Evolutionary conservation across 441 rosid genomes (phyloP), one percentile per base, ranked within the genome.

Genomic region (Aleurites moluccanus): DNA sequence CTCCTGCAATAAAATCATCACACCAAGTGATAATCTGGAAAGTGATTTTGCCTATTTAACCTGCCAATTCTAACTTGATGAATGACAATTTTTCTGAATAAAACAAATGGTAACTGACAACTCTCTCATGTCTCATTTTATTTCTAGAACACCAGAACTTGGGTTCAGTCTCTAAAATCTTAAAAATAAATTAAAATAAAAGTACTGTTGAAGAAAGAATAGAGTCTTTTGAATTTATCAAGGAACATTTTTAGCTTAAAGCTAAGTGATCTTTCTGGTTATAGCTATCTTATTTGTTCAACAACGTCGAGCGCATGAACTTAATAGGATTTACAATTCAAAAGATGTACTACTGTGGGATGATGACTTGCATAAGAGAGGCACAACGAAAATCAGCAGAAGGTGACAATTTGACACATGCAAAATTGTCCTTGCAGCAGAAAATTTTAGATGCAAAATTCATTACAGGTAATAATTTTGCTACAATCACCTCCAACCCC

Each of bases 251-350:
- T 30, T 72, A 70, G 56, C 47, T 25, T 15, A 42, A 21, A 14
- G 50, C 49, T 49, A 75, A 59, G 61, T 50, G 27, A 62, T 27
- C 63, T 60, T 74, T 76, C 68, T 62, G 65, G 63, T 61, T 52
- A 74, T 77, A 68, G 67, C 76, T 47, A 55, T 60, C 76, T 76
- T 63, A 44, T 23, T 70, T 67, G 71, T 75, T 80, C 75, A 83
- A 81, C 83, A 44, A 35, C 44, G 78, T 81, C 85, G 79, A 63
- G 85, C 78, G 84, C 70, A 59, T 49, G 70, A 73, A 52, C 69
- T 78, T 66, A 13, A 30, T 20, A 66, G 69, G 69, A 66, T 44
- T 45, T 38, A 44, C 35, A 66, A 44, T 42, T 30, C 55, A 66
- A 61, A 30, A 30, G 20, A 61, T 11, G 10, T 25, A 44, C 50